Conservation (phyloP, 164 flowering plant species). For the Cinnamomum micranthum region DNA sequence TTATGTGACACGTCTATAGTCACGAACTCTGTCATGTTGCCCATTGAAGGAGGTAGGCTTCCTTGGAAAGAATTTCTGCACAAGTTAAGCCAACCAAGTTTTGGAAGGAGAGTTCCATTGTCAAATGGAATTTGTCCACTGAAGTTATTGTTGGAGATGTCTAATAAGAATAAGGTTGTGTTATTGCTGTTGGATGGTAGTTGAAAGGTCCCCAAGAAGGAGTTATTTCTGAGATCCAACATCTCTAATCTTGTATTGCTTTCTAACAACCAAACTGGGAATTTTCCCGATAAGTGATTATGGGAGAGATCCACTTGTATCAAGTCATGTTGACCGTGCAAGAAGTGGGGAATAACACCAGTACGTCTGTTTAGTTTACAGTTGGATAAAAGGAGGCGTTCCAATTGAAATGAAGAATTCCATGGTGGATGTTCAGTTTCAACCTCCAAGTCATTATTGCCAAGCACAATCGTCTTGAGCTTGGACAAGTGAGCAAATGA, state of each 20-base stretch:
- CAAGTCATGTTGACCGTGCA: neutral
- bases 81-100: neutral
- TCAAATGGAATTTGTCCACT: neutral
- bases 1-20: slow-evolving; percentile 20
- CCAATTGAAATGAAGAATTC: slow-evolving; percentile 6
- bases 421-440: slow-evolving; percentile 4
- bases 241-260: neutral
- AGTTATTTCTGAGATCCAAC: neutral
- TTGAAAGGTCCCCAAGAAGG: slow-evolving; percentile 1
- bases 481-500: slow-evolving; percentile 6
- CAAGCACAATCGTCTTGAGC: neutral
- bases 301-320: slow-evolving; percentile 4
- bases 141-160: slow-evolving; percentile 3
- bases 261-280: slow-evolving; percentile 7
- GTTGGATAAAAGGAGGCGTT: neutral
- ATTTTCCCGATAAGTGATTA: slow-evolving; percentile 5
- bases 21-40: slow-evolving; percentile 2
- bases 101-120: neutral
- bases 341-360: neutral
- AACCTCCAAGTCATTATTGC: neutral
- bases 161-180: neutral
- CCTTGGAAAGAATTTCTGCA: slow-evolving; percentile 10
- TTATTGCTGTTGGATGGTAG: neutral
- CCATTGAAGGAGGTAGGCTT: slow-evolving; percentile 16
- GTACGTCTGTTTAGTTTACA: neutral